Evolutionary conservation across 2,329 filamentous ascomycete genomes (phyloP), one percentile per base, ranked within the genome.

Genomic region (Dichotomopilus funicola): DNA sequence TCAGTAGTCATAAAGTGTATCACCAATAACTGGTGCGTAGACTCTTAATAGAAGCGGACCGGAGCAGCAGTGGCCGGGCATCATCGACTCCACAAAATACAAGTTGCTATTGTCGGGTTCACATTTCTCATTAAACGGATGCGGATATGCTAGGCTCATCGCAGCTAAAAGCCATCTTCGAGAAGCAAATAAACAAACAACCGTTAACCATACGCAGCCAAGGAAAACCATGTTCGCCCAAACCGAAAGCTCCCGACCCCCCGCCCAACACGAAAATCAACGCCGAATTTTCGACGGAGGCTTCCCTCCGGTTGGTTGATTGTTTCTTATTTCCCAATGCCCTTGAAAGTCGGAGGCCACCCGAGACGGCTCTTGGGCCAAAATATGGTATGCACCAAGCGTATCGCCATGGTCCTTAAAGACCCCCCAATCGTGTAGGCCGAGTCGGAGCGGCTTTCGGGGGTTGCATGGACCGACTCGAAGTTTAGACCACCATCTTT

Each of bases 401-500:
- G 19, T 27, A 27, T 27, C 19, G 19, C 19, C 19, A 27, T 27
- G 19, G 19, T 27, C 19, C 19, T 27, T 27, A 27, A 40, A 11
- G 42, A 35, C 12, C 43, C n/a, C n/a, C 13, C 36, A 27, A 13
- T 34, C 31, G 40, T 36, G 27, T 49, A 48, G 41, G 8, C 6
- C 27, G 43, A 34, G 19, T 6, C 11, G 31, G 13, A 51, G 13
- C 13, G 11, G 45, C 13, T 31, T 7, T 8, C 9, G 41, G 13
- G 34, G 40, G 27, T 46, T 27, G n/a, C 11, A 34, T 13, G 27
- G 19, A 7, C 5, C 2, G 37, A 19, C 38, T 27, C n/a, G 4
- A 27, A 4, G 12, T 40, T 78, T 87, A 96, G 67, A 91, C 91
- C 50, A 81, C 79, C 73, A 90, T 89, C 80, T 96, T 99, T 66